Base-by-base conservation (phyloP, 768 basidiomycete genomes). In the Mycena epipterygia region DNA sequence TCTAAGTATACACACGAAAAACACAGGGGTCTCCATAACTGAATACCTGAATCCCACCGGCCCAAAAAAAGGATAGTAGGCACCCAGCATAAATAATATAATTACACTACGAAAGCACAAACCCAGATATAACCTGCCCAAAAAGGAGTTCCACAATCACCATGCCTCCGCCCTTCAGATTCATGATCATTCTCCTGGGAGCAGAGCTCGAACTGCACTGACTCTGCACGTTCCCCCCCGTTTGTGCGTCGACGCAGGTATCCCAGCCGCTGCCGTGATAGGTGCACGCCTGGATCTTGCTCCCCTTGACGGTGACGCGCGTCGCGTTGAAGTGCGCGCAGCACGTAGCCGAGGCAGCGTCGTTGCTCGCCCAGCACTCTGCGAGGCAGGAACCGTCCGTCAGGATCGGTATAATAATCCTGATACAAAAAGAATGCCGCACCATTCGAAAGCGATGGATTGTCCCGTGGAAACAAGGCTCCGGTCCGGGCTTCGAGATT, bases 281-380 rank as follows among this genome's bases (percentile, higher is more conserved):
- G 8, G 39, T 55, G 29, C 63, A 64, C 2, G 29, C 63, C 23
- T 64, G 39, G 19, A 64, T 44, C 1, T 29, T 8, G 41, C 63
- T 64, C 7, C 63, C 63, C 52, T 53, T 32, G 21, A 64, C 52
- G 8, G 16, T 41, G 14, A 64, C 51, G 7, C 51, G 63, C 23
- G 39, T 64, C 17, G 39, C 63, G 29, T 35, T 44, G 52, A 64
- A 23, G 12, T 55, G 29, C 1, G 63, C 6, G 32, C 63, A 64
- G 37, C 63, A 64, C 6, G 30, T 11, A 46, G 63, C 51, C 13
- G 39, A 21, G n/a, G 52, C 63, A 17, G 17, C 13, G 0, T 53
- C 41, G n/a, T 44, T 23, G 41, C 27, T 29, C 5, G 63, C 14
- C 63, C 63, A 64, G 32, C 63, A 64, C 52, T 64, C 63, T 64